Base-by-base conservation (phyloP, 495 filamentous ascomycete species). In the Recurvomyces mirabilis region DNA sequence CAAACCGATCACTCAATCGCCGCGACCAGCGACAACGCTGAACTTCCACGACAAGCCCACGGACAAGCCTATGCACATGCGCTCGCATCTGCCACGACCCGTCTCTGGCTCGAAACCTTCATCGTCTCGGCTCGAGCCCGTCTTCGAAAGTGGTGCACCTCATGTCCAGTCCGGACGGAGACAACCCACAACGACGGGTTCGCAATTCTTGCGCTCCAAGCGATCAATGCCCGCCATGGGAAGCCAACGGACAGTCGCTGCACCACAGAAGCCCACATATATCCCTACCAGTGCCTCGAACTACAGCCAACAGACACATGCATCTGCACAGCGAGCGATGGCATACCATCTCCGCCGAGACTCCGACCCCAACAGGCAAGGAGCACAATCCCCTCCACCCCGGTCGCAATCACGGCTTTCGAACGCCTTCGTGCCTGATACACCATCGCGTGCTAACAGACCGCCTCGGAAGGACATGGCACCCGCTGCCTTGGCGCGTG, bases 131-230 rank as follows among this genome's bases (percentile, higher is more conserved):
- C 70, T 98, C 9, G 91, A 94, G 50, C 88, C 89, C 23, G 87
- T 96, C 1, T 94, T 84, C 29, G 93, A 96, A 63, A 84, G 79
- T 43, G 89, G 87, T 43, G 86, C 78, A 20, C 77, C 82, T 22
- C 71, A 51, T 49, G 71, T n/a, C 75, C 84, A 61, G 69, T 75
- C 76, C 23, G 74, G 84, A 44, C 79, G 40, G 82, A 81, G 50
- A 56, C 79, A 84, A 51, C 73, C 75, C 4, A 81, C 78, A 21
- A 80, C 82, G 11, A 81, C 81, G 12, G 78, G 68, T 56, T 74
- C 81, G 19, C 83, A 91, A 50, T 64, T 85, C 22, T 68, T 96
- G 26, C 79, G 78, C 58, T 66, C 85, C 21, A 96, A 96, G 66
- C 77, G 87, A 38, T 96, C 93, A 5, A 72, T 93, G 64, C 87